Base-by-base conservation (phyloP, 2,329 filamentous ascomycete genomes). In the Cucurbitaria berberidis region DNA sequence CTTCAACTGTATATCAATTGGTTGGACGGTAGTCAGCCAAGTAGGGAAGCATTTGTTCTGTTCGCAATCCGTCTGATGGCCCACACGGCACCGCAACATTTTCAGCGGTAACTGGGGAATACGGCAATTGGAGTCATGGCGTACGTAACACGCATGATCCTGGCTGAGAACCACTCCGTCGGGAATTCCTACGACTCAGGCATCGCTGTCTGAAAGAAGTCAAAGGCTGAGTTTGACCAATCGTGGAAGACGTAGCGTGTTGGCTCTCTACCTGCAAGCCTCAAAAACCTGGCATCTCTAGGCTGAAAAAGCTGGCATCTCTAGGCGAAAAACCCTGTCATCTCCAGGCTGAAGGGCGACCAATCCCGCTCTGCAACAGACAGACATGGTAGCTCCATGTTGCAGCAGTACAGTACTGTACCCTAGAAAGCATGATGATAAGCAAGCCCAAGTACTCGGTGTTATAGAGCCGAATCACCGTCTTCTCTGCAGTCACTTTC, bases 41-140 rank as follows among this genome's bases (percentile, higher is more conserved):
- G 13, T 15, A 34, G 4, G 13, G 30, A 13, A 16, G 11, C 30
- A 34, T n/a, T n/a, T 15, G n/a, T n/a, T 8, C n/a, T n/a, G 13
- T 34, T 5, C 27, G 11, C 15, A 16, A 8, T 15, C 16, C 30
- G 13, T 34, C 30, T 34, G 30, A 34, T 34, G 13, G 4, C 15
- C 15, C n/a, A 15, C 15, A 34, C 3, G 16, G 30, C 8, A 15
- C n/a, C n/a, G 30, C 30, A 16, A 15, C 30, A n/a, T 26, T 34
- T 34, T n/a, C 15, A 16, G 44, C 39, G 43, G 41, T 48, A 41
- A 29, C 44, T 48, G 32, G 49, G 48, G 40, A 30, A 51, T 43
- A 57, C 63, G 53, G 66, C 60, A 59, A 48, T 63, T 60, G 65
- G 55, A 53, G 51, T n/a, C 36, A 43, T 48, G 52, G 57, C 48